These are phyloP conservation scores for Aspergillus indologenus DNA, from an alignment of 495 filamentous ascomycete species.

Conservation along the genomic window DNA sequence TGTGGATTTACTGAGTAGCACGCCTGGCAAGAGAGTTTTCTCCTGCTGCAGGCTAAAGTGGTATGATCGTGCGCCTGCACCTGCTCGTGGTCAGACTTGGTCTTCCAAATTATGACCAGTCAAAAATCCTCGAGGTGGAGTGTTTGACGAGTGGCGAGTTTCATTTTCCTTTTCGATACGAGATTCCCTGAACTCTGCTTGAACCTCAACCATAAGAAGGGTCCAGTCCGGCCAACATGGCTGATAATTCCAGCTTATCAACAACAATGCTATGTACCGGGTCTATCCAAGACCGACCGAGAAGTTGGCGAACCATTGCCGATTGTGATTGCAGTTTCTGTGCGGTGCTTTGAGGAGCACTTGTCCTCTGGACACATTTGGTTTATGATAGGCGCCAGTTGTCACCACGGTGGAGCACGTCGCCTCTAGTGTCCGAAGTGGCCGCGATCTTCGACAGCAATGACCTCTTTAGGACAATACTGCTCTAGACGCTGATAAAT, in stretches of 20 bases:
- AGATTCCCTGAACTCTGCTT: background rate
- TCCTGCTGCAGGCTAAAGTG: background rate
- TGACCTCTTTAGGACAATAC: constrained; percentile 2
- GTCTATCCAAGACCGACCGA: background rate
- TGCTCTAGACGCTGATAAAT: background rate
- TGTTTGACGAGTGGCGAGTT: background rate
- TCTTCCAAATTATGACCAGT: background rate
- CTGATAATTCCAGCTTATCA: background rate
- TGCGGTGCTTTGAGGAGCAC: background rate
- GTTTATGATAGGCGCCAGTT: background rate
- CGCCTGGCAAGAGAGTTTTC: background rate
- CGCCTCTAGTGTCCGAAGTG: background rate
- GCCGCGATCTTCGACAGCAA: background rate
- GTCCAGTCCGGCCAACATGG: background rate
- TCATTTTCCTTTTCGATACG: background rate
- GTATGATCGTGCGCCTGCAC: background rate
- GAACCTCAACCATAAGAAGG: background rate
- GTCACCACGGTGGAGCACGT: background rate
- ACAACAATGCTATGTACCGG: background rate
- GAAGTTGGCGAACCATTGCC: background rate
- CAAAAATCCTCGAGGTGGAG: background rate
- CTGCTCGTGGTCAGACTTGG: background rate
- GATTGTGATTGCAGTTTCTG: background rate
- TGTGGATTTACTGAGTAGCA: background rate
- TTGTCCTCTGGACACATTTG: background rate